Evolutionary conservation across 202 grass and related monocot genomes (phyloP).

Genomic region (Hordeum pubiflorum): DNA sequence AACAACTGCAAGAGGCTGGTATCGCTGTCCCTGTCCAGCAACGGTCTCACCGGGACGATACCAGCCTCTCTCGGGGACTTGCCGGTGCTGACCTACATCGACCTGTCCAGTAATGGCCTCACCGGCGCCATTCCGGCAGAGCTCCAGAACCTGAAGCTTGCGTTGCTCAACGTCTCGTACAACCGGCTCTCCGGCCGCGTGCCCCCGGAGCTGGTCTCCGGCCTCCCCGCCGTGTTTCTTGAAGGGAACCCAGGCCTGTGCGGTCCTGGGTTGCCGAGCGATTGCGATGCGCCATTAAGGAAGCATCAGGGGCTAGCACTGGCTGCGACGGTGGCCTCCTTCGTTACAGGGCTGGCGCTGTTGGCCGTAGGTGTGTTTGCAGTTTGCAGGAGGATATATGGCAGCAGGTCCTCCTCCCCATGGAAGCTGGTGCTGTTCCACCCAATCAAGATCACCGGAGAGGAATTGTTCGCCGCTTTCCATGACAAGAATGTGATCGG

Average conservation of each 20-base stretch:
- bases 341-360: conserved; percentile 26
- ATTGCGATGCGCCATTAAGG: conserved; percentile 8
- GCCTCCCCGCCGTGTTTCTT: conserved; percentile 58
- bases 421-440: conserved; percentile 63
- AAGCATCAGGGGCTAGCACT: conserved; percentile 28
- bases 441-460: conserved; percentile 46
- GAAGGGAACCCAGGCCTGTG: conserved; percentile 59
- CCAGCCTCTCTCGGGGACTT: conserved; percentile 47
- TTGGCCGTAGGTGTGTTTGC: conserved; percentile 32
- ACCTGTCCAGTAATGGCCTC: conserved; percentile 63
- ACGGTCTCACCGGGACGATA: conserved; percentile 53
- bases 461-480: conserved; percentile 42
- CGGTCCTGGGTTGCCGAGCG: conserved; percentile 44
- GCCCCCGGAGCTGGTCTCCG: conserved; percentile 41
- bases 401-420: not conserved
- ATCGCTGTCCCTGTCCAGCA: conserved; percentile 53
- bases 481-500: conserved; percentile 44
- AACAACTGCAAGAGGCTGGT: conserved; percentile 60
- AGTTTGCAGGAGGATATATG: conserved; percentile 8
- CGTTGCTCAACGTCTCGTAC: conserved; percentile 68
- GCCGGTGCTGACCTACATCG: conserved; percentile 80
- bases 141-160: conserved; percentile 64
- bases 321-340: conserved; percentile 30
- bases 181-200: conserved; percentile 64
- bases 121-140: conserved; percentile 50